Percentiles rank a stretch among this genome's conserved stretches.
phyloP scores from a whole-genome alignment of 257 asterid species.

The Anisodus acutangulus region DNA sequence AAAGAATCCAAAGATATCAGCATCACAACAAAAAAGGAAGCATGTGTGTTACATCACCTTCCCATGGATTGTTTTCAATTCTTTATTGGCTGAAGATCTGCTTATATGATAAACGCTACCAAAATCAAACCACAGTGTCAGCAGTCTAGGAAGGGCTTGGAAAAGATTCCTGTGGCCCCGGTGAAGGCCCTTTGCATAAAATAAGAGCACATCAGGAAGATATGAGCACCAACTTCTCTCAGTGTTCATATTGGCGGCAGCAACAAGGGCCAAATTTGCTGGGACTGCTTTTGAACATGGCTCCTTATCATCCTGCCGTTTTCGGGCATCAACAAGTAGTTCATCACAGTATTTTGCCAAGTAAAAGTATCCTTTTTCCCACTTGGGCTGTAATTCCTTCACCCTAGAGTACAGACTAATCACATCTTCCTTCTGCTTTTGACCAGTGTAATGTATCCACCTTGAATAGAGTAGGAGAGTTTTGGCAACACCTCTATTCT shows the following conservation, averaged over 20 bases:
- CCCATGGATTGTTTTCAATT: constrained; percentile 60
- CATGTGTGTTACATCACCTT: constrained; percentile 56
- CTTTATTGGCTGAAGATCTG: constrained; percentile 61
- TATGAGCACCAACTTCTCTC: constrained; percentile 85
- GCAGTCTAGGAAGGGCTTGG: constrained; percentile 96
- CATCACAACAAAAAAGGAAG: not conserved
- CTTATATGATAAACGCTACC: constrained; percentile 69
- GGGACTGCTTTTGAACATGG: constrained; percentile 54
- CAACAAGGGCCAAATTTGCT: constrained; percentile 49
- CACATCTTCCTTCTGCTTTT: constrained; percentile 94
- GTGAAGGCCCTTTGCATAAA: constrained; percentile 92
- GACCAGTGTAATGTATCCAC: constrained; percentile 98
- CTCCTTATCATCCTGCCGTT: constrained; percentile 85
- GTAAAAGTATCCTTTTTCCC: constrained; percentile 96
- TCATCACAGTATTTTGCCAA: constrained; percentile 97
- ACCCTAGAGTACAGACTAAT: constrained; percentile 87
- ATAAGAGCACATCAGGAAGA: constrained; percentile 87
- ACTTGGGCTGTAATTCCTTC: constrained; percentile 87
- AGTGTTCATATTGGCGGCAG: constrained; percentile 58
- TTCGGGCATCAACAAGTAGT: constrained; percentile 92
- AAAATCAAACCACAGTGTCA: constrained; percentile 95
- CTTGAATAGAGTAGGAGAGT: constrained; percentile 90
- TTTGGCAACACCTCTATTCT: constrained; percentile 74
- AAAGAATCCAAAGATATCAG: constrained; percentile 32
- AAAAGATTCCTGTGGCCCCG: constrained; percentile 94